Conservation (phyloP, 306 rosid species). For the Alnus glutinosa region DNA sequence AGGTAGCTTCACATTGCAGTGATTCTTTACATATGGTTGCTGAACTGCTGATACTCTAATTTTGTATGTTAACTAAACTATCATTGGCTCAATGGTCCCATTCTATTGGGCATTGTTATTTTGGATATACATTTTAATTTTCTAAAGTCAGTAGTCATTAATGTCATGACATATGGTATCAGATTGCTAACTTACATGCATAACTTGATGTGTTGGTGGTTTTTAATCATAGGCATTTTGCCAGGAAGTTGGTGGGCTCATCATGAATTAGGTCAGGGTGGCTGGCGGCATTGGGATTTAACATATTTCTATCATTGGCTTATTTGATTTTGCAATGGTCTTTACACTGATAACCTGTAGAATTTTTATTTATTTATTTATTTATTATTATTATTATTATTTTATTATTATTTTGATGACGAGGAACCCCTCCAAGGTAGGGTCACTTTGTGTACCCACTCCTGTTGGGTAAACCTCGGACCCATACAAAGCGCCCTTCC, state of each 20-base stretch:
- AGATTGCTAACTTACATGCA: conserved; percentile 25
- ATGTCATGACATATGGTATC: neutral
- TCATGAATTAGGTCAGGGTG: conserved; percentile 4
- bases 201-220: conserved; percentile 18
- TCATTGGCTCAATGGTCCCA: conserved; percentile 12
- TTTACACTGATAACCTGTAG: conserved; percentile 1
- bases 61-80: neutral
- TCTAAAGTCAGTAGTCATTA: neutral
- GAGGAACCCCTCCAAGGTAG: too few relatives aligned
- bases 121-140: neutral
- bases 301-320: neutral
- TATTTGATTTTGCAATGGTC: neutral
- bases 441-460: too few relatives aligned
- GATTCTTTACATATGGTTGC: conserved; percentile 4
- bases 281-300: conserved; percentile 7
- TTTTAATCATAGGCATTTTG: conserved; percentile 9
- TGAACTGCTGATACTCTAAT: conserved; percentile 10
- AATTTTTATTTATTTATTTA: neutral
- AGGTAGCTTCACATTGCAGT: conserved; percentile 51
- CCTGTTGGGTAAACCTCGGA: too few relatives aligned
- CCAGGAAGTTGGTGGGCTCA: conserved; percentile 1
- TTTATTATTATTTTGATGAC: too few relatives aligned
- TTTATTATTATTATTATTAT: too few relatives aligned
- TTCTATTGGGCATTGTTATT: neutral
- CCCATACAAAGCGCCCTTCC: too few relatives aligned